Base-by-base conservation (phyloP, 2,329 filamentous ascomycete species). In the Phialocephala sp. region DNA sequence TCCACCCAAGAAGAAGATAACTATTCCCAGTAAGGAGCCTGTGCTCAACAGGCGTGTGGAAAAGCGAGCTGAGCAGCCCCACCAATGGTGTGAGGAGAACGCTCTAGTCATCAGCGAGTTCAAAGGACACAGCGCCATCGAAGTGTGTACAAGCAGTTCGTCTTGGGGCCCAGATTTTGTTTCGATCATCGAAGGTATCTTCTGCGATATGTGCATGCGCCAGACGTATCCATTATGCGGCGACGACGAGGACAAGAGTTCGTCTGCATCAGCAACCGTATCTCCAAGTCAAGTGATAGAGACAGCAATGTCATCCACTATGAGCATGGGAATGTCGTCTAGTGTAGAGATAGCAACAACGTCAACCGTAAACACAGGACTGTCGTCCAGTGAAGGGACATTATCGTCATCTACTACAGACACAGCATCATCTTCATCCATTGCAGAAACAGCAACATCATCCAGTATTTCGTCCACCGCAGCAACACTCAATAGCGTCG, bases 41-140 rank as follows among this genome's bases (percentile, higher is more conserved):
- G 41, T 9, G 4, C 41, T 43, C 15, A 27, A 59, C 8, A 22
- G 56, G 22, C 36, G 32, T 14, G 14, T 59, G 2, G 37, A 59
- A 22, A 43, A 45, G 20, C 11, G 37, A 8, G 9, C 56, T 14
- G 56, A 43, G 56, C 36, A 20, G 32, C 54, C 54, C 4, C 32
- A 57, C 24, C 8, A 27, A 15, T 59, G 56, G 37, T 59, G 56
- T 27, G 36, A 59, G n/a, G 56, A 59, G 37, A 59, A 45, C 22
- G 8, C 32, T 14, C 37, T 59, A 18, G 57, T 59, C 12, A 22
- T 60, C 20, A 50, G 41, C 11, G 27, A 60, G 4, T 32, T 12
- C 27, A 20, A 15, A 1, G 35, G 41, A 4, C 58, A 60, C 24
- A 50, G 41, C 15, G 27, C 58, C 4, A 20, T 36, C 12, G 24